A percentile compares a stretch with the other conserved stretches of the same genome.
phyloP scores from a whole-genome alignment of 2,329 filamentous ascomycete species.

The Domatiomyces catenatus region DNA sequence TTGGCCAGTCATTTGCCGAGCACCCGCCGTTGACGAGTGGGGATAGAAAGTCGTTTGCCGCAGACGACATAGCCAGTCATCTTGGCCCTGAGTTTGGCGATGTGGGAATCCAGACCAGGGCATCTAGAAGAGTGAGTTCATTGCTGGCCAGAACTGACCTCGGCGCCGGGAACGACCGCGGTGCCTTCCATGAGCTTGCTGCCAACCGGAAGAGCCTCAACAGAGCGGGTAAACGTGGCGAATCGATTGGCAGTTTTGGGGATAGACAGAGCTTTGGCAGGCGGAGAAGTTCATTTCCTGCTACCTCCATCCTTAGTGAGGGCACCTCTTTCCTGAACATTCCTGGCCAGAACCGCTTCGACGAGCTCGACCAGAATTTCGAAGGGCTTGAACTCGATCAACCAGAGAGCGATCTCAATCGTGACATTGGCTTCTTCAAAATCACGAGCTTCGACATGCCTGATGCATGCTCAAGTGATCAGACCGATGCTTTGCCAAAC shows the following conservation, averaged over 20 bases:
- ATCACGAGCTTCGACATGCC: slow-evolving; percentile 11
- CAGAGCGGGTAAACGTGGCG: slow-evolving; percentile 44
- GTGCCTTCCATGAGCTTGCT: slow-evolving; percentile 61
- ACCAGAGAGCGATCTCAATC: slow-evolving; percentile 7
- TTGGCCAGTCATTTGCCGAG: slow-evolving; percentile 22
- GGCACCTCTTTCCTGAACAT: slow-evolving; percentile 51
- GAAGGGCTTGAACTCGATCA: slow-evolving; percentile 9
- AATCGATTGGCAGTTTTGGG: slow-evolving; percentile 58
- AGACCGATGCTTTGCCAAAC: slow-evolving; percentile 3
- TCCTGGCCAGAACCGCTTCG: slow-evolving; percentile 53
- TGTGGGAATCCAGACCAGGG: slow-evolving; percentile 39
- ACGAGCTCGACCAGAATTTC: slow-evolving; percentile 31
- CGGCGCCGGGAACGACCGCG: slow-evolving; percentile 67
- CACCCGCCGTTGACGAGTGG: slow-evolving; percentile 21
- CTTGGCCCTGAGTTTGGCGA: slow-evolving; percentile 52
- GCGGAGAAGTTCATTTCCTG: slow-evolving; percentile 40
- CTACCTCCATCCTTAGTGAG: slow-evolving; percentile 30
- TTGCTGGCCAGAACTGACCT: slow-evolving; percentile 75
- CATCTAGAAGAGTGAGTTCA: slow-evolving; percentile 75
- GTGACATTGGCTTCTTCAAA: slow-evolving; percentile 14
- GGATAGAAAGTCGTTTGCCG: slow-evolving; percentile 36
- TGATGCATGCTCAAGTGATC: slow-evolving; percentile 2
- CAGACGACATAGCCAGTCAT: slow-evolving; percentile 50
- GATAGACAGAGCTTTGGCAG: slow-evolving; percentile 46
- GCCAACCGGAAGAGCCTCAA: slow-evolving; percentile 30